A percentile compares a stretch with the other conserved stretches of the same genome.
Evolutionary conservation across 2,329 filamentous ascomycete species (phyloP).

Genomic region (Thielaviopsis cerberus): DNA sequence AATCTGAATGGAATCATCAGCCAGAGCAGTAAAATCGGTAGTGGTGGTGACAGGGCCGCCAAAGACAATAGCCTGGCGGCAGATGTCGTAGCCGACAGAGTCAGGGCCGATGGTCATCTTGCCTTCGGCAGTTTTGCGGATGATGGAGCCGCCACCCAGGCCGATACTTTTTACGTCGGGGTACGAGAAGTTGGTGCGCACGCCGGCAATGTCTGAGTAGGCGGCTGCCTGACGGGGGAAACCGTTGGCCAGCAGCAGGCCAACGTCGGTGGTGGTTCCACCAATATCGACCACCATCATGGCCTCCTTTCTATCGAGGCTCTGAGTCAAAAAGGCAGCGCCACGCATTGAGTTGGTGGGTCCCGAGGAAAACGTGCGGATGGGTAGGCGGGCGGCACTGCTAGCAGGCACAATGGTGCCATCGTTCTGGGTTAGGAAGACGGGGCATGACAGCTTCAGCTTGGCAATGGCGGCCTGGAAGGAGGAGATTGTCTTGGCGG

Average conservation of each 20-base stretch:
- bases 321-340: constrained; percentile 37
- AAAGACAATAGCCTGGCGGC: constrained; percentile 35
- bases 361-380: constrained; percentile 42
- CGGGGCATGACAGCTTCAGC: constrained; percentile 31
- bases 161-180: constrained; percentile 42
- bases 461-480: constrained; percentile 34
- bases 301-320: constrained; percentile 21
- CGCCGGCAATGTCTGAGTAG: constrained; percentile 42
- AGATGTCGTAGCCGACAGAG: constrained; percentile 40
- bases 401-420: constrained; percentile 38
- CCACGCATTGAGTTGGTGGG: constrained; percentile 46
- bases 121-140: constrained; percentile 18
- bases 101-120: constrained; percentile 36
- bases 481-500: constrained; percentile 34
- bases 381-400: constrained; percentile 35
- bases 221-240: constrained; percentile 45
- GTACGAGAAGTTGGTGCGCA: constrained; percentile 41
- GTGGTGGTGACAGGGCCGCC: constrained; percentile 37
- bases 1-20: constrained; percentile 18
- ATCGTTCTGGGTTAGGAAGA: constrained; percentile 46
- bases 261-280: constrained; percentile 47
- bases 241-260: constrained; percentile 39
- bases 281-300: constrained; percentile 47
- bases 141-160: constrained; percentile 38
- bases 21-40: constrained; percentile 33